These are phyloP conservation scores for Gaeumannomyces tritici DNA, from an alignment of 2,329 filamentous ascomycete genomes.

Conservation along the genomic window DNA sequence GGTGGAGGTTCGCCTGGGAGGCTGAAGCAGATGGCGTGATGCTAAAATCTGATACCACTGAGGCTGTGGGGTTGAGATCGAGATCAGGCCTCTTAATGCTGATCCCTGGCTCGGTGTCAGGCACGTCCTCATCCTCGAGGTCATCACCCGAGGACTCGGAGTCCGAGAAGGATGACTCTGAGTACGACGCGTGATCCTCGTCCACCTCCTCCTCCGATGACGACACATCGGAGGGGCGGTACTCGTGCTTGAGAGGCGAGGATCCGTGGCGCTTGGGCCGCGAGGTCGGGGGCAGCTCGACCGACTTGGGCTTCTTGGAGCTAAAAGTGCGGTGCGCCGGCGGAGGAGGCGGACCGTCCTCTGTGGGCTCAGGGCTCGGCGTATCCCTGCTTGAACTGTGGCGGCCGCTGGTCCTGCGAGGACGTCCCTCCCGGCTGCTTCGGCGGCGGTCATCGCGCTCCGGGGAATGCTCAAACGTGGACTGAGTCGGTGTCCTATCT, in stretches of 20 bases:
- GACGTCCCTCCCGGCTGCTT: not conserved
- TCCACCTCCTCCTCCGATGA: slow-evolving; percentile 29
- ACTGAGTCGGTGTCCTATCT: slow-evolving; percentile 28
- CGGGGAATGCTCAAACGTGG: slow-evolving; percentile 14
- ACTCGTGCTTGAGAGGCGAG: slow-evolving; percentile 94
- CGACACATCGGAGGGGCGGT: slow-evolving; percentile 69
- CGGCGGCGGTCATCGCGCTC: not conserved
- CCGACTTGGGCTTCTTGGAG: slow-evolving; percentile 25
- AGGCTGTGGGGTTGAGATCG: slow-evolving; percentile 21
- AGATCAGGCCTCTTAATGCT: slow-evolving; percentile 38
- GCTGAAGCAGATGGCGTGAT: slow-evolving; percentile 73
- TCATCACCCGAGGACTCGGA: slow-evolving; percentile 42
- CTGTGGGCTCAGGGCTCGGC: slow-evolving; percentile 25
- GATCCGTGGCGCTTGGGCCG: slow-evolving; percentile 64
- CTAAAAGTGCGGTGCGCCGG: slow-evolving; percentile 40
- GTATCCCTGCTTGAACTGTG: slow-evolving; percentile 4
- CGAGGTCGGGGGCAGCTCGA: slow-evolving; percentile 29
- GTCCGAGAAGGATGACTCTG: slow-evolving; percentile 30
- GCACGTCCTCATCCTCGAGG: slow-evolving; percentile 50
- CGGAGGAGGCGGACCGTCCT: slow-evolving; percentile 46
- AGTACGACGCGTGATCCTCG: slow-evolving; percentile 44
- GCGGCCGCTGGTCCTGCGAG: not conserved
- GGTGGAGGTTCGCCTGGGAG: slow-evolving; percentile 54
- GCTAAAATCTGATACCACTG: slow-evolving; percentile 43
- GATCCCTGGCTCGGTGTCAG: slow-evolving; percentile 47